Base-by-base conservation (phyloP, 176 grass and related monocot species). In the Ampelocalamus luodianensis region DNA sequence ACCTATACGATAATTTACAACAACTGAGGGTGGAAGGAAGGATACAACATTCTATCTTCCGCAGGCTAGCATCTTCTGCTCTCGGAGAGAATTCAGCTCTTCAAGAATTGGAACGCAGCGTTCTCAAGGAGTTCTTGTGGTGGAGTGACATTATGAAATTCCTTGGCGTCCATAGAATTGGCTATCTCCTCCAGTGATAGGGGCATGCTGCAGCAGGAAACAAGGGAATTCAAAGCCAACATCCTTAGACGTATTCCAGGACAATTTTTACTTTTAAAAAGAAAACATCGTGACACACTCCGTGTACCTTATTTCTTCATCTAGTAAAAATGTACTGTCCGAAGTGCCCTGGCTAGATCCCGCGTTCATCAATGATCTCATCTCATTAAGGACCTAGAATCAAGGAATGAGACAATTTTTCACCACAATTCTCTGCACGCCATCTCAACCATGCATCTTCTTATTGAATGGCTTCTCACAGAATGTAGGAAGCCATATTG, bases 141-240 rank as follows among this genome's bases (percentile, higher is more conserved):
- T 79, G 83, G 87, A 74, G 17, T 60, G 36, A 93, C 88, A 56
- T 91, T 91, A 69, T 88, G 88, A 44, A 94, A 97, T 45, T 91
- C 87, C 82, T 93, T 93, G 68, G 93, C 89, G 15, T 93, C 90
- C 81, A 97, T 77, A 18, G 89, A 89, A 82, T 58, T 90, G 24
- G 89, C 92, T 74, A 97, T 91, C 72, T 95, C 92, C 32, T 97
- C 92, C 23, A 90, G 65, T 7, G 89, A 87, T 55, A 94, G 79
- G 0, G 92, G 95, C 81, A 93, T 93, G 75, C 95, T 97, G 79
- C 65, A 85, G 24, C 23, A 89, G 37, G 49, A 71, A 71, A 56
- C 17, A 62, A 89, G 9, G 58, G 10, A 46, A 71, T 38, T 65
- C 29, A 82, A 53, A 62, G 22, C 29, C 43, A 80, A 70, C 3